Percentiles rank a stretch among this genome's conserved stretches.
Conservation (phyloP, 805 yeast species). For the Schwanniomyces polymorphus region DNA sequence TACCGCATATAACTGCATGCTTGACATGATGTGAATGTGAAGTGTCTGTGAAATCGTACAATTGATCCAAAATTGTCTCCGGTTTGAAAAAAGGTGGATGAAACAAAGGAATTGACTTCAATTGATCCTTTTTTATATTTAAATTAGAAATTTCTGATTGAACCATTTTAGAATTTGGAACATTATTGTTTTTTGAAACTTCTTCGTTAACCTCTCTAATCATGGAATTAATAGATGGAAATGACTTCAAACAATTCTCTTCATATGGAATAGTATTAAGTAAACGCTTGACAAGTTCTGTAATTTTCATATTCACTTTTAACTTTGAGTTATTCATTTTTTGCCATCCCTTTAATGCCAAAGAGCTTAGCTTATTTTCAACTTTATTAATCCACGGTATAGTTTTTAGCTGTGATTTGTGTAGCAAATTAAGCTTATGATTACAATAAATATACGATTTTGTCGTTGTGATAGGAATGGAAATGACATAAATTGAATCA, state of each 20-base stretch:
- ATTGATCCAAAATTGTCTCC: slow-evolving; percentile 31
- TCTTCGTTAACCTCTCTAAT: slow-evolving; percentile 46
- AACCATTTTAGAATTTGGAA: slow-evolving; percentile 10
- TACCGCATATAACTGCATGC: slow-evolving; percentile 50
- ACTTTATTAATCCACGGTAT: slow-evolving; percentile 36
- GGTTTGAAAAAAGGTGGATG: slow-evolving; percentile 38
- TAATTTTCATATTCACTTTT: slow-evolving; percentile 59
- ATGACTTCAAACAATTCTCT: slow-evolving; percentile 70
- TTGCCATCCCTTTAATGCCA: slow-evolving; percentile 63
- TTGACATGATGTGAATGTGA: slow-evolving; percentile 57
- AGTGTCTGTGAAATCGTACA: slow-evolving; percentile 39
- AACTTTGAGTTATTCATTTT: slow-evolving; percentile 56
- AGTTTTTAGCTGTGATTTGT: slow-evolving; percentile 21
- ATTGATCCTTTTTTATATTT: slow-evolving; percentile 25
- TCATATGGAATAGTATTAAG: slow-evolving; percentile 73
- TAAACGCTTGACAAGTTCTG: slow-evolving; percentile 48
- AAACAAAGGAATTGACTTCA: slow-evolving; percentile 40
- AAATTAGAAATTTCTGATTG: slow-evolving; percentile 27
- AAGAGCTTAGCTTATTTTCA: slow-evolving; percentile 46
- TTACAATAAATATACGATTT: slow-evolving; percentile 70
- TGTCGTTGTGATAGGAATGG: slow-evolving; percentile 68
- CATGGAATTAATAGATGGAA: slow-evolving; percentile 69
- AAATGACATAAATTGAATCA: slow-evolving; percentile 59
- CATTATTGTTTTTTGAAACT: slow-evolving; percentile 5
- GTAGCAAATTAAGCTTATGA: slow-evolving; percentile 38